Percentiles rank a stretch among this genome's conserved stretches.
Evolutionary conservation across 2,329 filamentous ascomycete species (phyloP).

Genomic region (Helotiales sp.): DNA sequence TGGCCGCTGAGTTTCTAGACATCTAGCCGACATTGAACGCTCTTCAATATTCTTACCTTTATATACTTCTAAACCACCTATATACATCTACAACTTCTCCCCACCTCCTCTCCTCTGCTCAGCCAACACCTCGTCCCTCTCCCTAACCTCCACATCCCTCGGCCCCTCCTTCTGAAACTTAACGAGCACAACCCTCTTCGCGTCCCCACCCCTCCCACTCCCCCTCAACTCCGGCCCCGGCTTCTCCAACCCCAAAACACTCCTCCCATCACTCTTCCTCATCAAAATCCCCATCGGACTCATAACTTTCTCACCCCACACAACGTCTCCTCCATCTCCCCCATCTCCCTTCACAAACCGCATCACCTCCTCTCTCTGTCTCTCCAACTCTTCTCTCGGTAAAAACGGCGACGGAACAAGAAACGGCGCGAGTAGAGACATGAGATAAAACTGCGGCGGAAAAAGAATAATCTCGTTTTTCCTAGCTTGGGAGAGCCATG

Average conservation of each 20-base stretch:
- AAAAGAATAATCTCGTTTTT: conserved; percentile 76
- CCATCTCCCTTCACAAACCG: conserved; percentile 50
- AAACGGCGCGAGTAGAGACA: conserved; percentile 57
- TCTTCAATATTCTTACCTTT: too few relatives aligned
- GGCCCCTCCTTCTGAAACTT: conserved; percentile 53
- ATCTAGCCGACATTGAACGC: too few relatives aligned
- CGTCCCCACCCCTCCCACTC: conserved; percentile 53
- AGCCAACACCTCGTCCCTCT: conserved; percentile 48
- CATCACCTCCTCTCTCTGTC: conserved; percentile 53
- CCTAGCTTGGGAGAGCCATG: conserved; percentile 68
- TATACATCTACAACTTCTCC: conserved; percentile 20
- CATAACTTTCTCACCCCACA: conserved; percentile 62
- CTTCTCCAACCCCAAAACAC: conserved; percentile 57
- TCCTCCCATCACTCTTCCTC: conserved; percentile 49
- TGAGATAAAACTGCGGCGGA: conserved; percentile 82
- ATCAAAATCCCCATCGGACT: conserved; percentile 51
- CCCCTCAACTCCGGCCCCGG: conserved; percentile 56
- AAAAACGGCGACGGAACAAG: conserved; percentile 38
- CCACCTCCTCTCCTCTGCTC: conserved; percentile 41
- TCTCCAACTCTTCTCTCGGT: conserved; percentile 38
- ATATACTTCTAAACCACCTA: too few relatives aligned
- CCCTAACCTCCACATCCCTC: conserved; percentile 52
- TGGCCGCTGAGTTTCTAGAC: too few relatives aligned
- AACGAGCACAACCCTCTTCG: conserved; percentile 58
- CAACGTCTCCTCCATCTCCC: conserved; percentile 40